Evolutionary conservation across 306 rosid species (phyloP).

Genomic region (Notholithocarpus densiflorus): DNA sequence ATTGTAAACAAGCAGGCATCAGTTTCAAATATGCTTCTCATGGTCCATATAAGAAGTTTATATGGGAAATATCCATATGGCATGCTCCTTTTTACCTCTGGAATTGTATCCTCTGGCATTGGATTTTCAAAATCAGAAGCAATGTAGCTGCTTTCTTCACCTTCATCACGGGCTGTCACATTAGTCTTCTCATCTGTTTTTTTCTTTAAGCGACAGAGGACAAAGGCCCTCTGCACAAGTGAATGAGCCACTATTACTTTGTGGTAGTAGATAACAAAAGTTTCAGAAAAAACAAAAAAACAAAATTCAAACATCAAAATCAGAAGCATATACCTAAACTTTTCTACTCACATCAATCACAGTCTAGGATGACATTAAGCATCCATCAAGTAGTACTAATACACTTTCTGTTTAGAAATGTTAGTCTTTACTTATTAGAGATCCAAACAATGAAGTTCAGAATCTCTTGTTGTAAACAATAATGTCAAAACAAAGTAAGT

Average conservation of each 20-base stretch:
- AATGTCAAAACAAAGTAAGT: background rate
- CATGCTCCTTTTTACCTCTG: conserved; percentile 32
- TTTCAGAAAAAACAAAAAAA: background rate
- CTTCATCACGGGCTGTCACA: conserved; percentile 15
- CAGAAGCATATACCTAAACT: background rate
- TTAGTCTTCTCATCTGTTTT: conserved; percentile 15
- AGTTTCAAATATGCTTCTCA: conserved; percentile 5
- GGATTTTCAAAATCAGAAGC: conserved; percentile 14
- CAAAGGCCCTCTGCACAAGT: conserved; percentile 42
- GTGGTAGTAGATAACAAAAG: background rate
- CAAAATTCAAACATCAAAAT: conserved; percentile 1
- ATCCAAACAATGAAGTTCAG: background rate
- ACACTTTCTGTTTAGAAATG: no score
- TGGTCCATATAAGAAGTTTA: background rate
- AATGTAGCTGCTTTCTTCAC: conserved; percentile 22
- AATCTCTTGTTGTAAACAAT: background rate
- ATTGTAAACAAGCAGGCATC: conserved; percentile 3
- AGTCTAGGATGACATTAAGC: background rate
- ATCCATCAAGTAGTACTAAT: background rate
- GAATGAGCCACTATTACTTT: conserved; percentile 2
- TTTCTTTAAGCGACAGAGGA: conserved; percentile 42
- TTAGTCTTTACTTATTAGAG: background rate
- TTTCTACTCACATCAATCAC: conserved; percentile 1
- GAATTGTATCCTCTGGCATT: background rate
- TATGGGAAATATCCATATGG: background rate